Conservation (phyloP, 768 basidiomycete species). For the Pulveroboletus sp. region DNA sequence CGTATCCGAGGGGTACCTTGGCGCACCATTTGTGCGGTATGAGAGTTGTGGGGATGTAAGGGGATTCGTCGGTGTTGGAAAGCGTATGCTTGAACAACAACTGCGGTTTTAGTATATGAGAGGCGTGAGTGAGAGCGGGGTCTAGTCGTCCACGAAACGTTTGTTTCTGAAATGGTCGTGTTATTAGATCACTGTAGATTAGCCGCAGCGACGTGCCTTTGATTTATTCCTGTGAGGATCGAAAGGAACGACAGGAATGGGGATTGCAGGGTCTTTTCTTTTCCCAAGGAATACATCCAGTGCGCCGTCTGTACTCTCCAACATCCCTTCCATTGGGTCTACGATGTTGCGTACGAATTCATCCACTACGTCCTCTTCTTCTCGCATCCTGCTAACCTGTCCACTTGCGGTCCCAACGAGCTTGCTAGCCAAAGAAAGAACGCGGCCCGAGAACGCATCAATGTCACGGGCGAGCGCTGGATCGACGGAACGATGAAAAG, state of each 20-base stretch:
- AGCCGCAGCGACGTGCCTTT: conserved; percentile 29
- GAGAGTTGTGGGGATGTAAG: conserved; percentile 59
- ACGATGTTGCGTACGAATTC: conserved; percentile 74
- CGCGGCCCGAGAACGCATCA: conserved; percentile 63
- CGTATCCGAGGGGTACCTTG: conserved; percentile 75
- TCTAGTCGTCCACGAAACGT: conserved; percentile 46
- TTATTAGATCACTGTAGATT: conserved; percentile 4
- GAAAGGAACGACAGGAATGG: conserved; percentile 43
- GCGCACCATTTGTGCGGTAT: conserved; percentile 81
- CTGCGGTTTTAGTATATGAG: conserved; percentile 81
- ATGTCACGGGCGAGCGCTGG: conserved; percentile 62
- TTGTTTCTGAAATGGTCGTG: conserved; percentile 30
- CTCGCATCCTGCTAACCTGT: conserved; percentile 40
- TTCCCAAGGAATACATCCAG: conserved; percentile 77
- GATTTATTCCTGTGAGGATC: conserved; percentile 17
- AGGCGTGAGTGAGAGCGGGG: conserved; percentile 69
- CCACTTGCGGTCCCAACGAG: conserved; percentile 54
- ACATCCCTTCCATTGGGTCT: conserved; percentile 79
- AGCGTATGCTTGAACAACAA: conserved; percentile 57
- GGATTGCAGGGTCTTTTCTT: conserved; percentile 64
- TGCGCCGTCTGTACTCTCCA: conserved; percentile 84
- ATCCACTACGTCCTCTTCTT: conserved; percentile 82
- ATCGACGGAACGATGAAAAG: conserved; percentile 90
- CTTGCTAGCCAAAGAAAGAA: conserved; percentile 65
- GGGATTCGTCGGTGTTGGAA: conserved; percentile 53